Percentiles rank a stretch among this genome's conserved stretches.
Conservation (phyloP, 257 asterid genomes). For the Solanum medicagineum region DNA sequence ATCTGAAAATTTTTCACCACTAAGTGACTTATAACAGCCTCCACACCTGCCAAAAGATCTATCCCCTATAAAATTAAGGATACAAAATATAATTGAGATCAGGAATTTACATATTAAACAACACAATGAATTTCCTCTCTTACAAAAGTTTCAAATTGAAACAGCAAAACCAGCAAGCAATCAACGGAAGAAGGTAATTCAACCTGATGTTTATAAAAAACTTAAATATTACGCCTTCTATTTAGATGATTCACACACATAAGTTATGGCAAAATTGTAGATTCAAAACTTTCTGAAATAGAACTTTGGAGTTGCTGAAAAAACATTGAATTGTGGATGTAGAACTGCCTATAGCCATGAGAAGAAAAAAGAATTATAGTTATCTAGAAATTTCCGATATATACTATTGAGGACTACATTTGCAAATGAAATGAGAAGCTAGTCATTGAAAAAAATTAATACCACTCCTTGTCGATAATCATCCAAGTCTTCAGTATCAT, state of each 20-base stretch:
- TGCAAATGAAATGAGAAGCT: background rate
- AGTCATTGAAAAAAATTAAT: background rate
- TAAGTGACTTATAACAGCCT: slow-evolving; percentile 84
- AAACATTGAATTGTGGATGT: background rate
- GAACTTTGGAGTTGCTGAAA: background rate
- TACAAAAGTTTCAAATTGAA: background rate
- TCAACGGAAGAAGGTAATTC: background rate
- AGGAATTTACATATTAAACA: background rate
- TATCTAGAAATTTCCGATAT: background rate
- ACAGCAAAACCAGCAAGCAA: background rate
- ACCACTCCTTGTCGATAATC: slow-evolving; percentile 72
- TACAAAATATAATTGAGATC: background rate
- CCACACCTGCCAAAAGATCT: slow-evolving; percentile 84
- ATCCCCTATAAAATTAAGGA: slow-evolving; percentile 40
- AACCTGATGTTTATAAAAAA: background rate
- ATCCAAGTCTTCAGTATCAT: slow-evolving; percentile 47
- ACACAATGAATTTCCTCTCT: background rate
- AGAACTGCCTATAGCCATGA: background rate
- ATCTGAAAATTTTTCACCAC: slow-evolving; percentile 66
- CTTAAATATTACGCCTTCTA: background rate
- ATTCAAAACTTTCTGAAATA: background rate
- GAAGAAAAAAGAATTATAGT: background rate
- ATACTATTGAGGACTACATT: background rate
- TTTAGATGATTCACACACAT: background rate
- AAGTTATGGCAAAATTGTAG: background rate